phyloP scores from a whole-genome alignment of 768 basidiomycete genomes.

The Rhizopogon roseolus region DNA sequence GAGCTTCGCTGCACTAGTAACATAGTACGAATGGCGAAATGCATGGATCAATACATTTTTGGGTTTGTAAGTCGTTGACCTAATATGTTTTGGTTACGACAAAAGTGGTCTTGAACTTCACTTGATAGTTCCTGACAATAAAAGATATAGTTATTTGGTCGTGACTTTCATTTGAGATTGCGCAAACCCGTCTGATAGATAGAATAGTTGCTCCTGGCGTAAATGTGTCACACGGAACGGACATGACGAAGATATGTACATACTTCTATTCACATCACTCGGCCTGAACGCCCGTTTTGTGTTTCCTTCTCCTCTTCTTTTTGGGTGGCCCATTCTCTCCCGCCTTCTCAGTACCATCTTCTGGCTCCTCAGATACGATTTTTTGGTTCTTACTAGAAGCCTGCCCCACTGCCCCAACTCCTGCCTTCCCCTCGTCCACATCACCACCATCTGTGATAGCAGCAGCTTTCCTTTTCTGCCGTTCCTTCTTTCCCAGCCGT shows the following conservation, averaged over 20 bases:
- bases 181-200: too few species aligned
- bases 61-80: too few species aligned
- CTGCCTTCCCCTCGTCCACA: not conserved
- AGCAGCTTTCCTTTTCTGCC: slow-evolving; percentile 43
- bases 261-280: not conserved
- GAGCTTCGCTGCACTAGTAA: too few species aligned
- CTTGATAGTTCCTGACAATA: too few species aligned
- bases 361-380: not conserved
- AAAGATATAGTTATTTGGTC: slow-evolving; percentile 11
- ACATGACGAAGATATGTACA: too few species aligned
- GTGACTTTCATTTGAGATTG: too few species aligned
- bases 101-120: too few species aligned
- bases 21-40: too few species aligned
- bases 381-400: not conserved
- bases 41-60: too few species aligned
- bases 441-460: not conserved
- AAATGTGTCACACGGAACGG: too few species aligned
- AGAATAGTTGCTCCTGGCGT: too few species aligned
- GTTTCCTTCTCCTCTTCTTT: not conserved
- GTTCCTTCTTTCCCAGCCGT: slow-evolving; percentile 68
- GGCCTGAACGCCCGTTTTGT: not conserved
- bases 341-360: not conserved
- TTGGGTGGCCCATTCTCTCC: not conserved
- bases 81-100: too few species aligned
- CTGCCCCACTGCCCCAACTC: not conserved